Evolutionary conservation across 805 yeast species (phyloP).

Genomic region (Metschnikowia matae): DNA sequence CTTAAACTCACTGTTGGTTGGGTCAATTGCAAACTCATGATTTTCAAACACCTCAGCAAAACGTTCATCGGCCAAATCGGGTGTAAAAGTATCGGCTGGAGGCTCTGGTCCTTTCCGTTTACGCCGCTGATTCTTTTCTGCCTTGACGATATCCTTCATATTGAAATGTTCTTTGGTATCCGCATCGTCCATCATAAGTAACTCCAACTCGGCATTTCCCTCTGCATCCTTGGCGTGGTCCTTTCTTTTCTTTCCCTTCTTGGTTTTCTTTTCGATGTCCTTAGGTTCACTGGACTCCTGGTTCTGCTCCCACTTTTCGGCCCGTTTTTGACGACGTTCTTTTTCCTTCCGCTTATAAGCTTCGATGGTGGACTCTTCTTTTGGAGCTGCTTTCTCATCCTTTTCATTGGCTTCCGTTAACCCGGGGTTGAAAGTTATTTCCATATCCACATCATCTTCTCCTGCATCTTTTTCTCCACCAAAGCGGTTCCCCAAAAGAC

Average conservation of each 20-base stretch:
- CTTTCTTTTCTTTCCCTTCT: constrained; percentile 20
- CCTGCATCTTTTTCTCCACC: constrained; percentile 35
- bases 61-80: constrained; percentile 79
- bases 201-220: constrained; percentile 63
- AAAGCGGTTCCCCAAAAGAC: constrained; percentile 47
- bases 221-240: constrained; percentile 17
- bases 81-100: constrained; percentile 50
- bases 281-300: constrained; percentile 12
- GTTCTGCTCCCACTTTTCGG: constrained; percentile 62
- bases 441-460: constrained; percentile 76
- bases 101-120: constrained; percentile 48
- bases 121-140: constrained; percentile 61
- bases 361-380: constrained; percentile 70
- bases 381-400: constrained; percentile 24
- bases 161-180: constrained; percentile 56
- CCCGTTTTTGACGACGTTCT: constrained; percentile 84
- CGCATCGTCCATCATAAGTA: constrained; percentile 62
- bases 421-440: constrained; percentile 92
- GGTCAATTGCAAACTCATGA: constrained; percentile 92
- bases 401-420: constrained; percentile 37
- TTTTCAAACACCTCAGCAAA: constrained; percentile 79
- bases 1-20: constrained; percentile 85
- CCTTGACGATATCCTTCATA: constrained; percentile 71
- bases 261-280: constrained; percentile 18
- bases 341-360: constrained; percentile 83